Conservation (phyloP, 2,329 filamentous ascomycete genomes). For the Bipolaris zeicola region DNA sequence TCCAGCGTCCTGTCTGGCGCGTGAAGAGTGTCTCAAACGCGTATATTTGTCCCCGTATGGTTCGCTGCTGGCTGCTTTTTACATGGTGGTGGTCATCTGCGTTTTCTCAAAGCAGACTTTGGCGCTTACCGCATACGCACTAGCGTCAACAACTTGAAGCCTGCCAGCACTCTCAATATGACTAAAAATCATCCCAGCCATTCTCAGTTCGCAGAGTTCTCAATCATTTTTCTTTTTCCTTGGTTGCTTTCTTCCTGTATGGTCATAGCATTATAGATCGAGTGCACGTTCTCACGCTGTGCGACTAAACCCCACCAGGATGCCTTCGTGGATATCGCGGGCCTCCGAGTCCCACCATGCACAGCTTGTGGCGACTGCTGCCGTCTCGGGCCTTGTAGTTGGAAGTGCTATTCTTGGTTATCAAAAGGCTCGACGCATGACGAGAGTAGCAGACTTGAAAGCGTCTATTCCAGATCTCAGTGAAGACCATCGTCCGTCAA, state of each 20-base stretch:
- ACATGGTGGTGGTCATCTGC: constrained; percentile 38
- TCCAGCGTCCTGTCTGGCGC: constrained; percentile 42
- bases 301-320: constrained; percentile 24
- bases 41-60: constrained; percentile 35
- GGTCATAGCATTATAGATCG: constrained; percentile 4
- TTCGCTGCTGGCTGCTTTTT: constrained; percentile 36
- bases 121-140: constrained; percentile 21
- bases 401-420: constrained; percentile 62
- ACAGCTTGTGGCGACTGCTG: constrained; percentile 73
- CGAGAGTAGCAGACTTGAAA: constrained; percentile 63
- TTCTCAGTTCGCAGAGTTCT: not conserved
- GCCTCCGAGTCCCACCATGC: constrained; percentile 54
- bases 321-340: constrained; percentile 55
- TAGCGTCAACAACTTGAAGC: constrained; percentile 19
- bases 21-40: constrained; percentile 46
- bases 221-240: not conserved
- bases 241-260: constrained; percentile 9
- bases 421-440: constrained; percentile 61
- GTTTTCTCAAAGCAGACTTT: constrained; percentile 25
- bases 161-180: constrained; percentile 6
- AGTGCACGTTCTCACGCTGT: constrained; percentile 4
- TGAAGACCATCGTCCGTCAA: constrained; percentile 57
- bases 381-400: constrained; percentile 58
- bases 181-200: constrained; percentile 12
- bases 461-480: constrained; percentile 64